Percentiles rank a stretch among this genome's conserved stretches.
Evolutionary conservation across 805 yeast species (phyloP).

Genomic region (Zygotorulaspora danielsina): DNA sequence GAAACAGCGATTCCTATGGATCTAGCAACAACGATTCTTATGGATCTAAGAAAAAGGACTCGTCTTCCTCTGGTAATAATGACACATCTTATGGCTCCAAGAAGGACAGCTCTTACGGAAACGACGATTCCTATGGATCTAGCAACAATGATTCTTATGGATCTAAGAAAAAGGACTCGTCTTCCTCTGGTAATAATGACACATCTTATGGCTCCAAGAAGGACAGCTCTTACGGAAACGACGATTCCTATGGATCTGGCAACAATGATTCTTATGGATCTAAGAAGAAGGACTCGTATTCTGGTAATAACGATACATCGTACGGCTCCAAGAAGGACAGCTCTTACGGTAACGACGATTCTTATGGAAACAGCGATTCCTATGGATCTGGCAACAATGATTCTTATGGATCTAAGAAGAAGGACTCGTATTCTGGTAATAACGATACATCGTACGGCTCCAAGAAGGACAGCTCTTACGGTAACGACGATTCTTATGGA

Average conservation of each 20-base stretch:
- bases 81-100: slow-evolving; percentile 18
- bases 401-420: slow-evolving; percentile 23
- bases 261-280: slow-evolving; percentile 18
- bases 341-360: slow-evolving; percentile 28
- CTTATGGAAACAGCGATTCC: slow-evolving; percentile 20
- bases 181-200: slow-evolving; percentile 5
- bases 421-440: no score
- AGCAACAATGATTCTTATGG: slow-evolving; percentile 25
- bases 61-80: slow-evolving; percentile 20
- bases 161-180: slow-evolving; percentile 14
- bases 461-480: slow-evolving; percentile 30
- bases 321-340: slow-evolving; percentile 17
- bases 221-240: slow-evolving; percentile 20
- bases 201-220: slow-evolving; percentile 13
- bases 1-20: slow-evolving; percentile 11
- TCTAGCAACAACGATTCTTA: slow-evolving; percentile 13
- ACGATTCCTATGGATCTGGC: slow-evolving; percentile 14
- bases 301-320: slow-evolving; percentile 19
- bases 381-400: slow-evolving; percentile 20
- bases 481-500: slow-evolving; percentile 27
- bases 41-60: slow-evolving; percentile 18
- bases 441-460: slow-evolving; percentile 35
- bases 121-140: slow-evolving; percentile 14
- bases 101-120: slow-evolving; percentile 28
- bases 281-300: slow-evolving; percentile 25